Evolutionary conservation across 371 early-diverging fungal species (phyloP).

Genomic region (Paraphysoderma sedebokerense): DNA sequence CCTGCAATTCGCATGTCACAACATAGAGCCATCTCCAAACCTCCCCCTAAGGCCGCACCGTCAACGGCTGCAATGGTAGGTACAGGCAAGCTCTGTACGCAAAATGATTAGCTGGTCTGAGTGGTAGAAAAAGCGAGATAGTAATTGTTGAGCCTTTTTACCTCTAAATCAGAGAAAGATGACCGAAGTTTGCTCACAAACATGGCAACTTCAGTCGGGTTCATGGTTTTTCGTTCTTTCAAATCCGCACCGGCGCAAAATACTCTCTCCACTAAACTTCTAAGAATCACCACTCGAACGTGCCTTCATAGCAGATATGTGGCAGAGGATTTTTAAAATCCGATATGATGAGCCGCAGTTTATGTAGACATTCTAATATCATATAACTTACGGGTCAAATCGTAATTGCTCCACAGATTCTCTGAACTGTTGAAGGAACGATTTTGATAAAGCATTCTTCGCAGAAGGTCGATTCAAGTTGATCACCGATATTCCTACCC

Average conservation of each 20-base stretch:
- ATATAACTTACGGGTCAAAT: slow-evolving; percentile 27
- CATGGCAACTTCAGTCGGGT: slow-evolving; percentile 53
- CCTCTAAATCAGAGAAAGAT: slow-evolving; percentile 69
- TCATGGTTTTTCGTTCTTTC: slow-evolving; percentile 79
- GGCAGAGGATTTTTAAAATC: neutral
- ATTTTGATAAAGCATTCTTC: slow-evolving; percentile 75
- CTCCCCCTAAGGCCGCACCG: slow-evolving; percentile 90
- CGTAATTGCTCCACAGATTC: slow-evolving; percentile 43
- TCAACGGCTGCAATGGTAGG: slow-evolving; percentile 93
- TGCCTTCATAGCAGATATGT: slow-evolving; percentile 17
- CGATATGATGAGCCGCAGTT: neutral
- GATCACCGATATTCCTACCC: slow-evolving; percentile 57
- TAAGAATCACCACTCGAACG: slow-evolving; percentile 62
- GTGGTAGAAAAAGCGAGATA: neutral
- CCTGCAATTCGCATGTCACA: slow-evolving; percentile 84
- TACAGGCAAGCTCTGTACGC: slow-evolving; percentile 51
- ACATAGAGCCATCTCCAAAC: slow-evolving; percentile 80
- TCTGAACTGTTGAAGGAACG: slow-evolving; percentile 54
- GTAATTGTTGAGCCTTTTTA: slow-evolving; percentile 8
- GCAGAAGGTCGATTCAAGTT: slow-evolving; percentile 71
- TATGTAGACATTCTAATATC: neutral
- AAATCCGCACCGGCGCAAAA: slow-evolving; percentile 96
- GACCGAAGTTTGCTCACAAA: slow-evolving; percentile 63
- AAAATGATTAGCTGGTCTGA: neutral
- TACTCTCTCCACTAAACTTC: slow-evolving; percentile 60